phyloP scores from a whole-genome alignment of 805 yeast genomes.

The Kuraishia hungarica region DNA sequence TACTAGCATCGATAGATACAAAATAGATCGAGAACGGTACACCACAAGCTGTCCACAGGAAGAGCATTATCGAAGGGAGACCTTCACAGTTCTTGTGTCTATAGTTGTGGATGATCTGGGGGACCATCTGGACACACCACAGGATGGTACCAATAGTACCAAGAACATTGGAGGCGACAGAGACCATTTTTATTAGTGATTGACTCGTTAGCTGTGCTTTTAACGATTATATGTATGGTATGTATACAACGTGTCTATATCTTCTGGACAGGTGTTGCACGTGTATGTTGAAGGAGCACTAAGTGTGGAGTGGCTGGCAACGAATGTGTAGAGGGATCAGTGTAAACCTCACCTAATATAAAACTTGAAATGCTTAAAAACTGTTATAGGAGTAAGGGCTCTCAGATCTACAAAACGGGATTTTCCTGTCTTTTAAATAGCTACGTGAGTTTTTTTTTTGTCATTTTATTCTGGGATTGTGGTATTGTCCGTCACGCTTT shows the following conservation, averaged over 20 bases:
- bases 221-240: not conserved
- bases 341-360: too few species aligned
- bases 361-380: not conserved
- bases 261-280: not conserved
- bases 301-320: not conserved
- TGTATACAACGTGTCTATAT: not conserved
- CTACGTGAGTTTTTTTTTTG: not conserved
- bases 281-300: not conserved
- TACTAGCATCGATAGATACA: constrained; percentile 35
- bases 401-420: not conserved
- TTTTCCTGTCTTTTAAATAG: too few species aligned
- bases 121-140: constrained; percentile 89
- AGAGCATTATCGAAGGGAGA: constrained; percentile 80
- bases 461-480: not conserved
- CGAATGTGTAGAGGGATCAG: too few species aligned
- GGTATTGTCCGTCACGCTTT: not conserved
- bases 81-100: constrained; percentile 76
- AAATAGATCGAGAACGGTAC: constrained; percentile 47
- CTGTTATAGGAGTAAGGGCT: too few species aligned
- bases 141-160: constrained; percentile 86
- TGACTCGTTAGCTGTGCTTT: not conserved
- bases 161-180: constrained; percentile 59
- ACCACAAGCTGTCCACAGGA: constrained; percentile 67
- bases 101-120: constrained; percentile 64
- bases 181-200: constrained; percentile 7